These are phyloP conservation scores for Suillus fuscotomentosus DNA, from an alignment of 768 basidiomycete species.

Conservation along the genomic window DNA sequence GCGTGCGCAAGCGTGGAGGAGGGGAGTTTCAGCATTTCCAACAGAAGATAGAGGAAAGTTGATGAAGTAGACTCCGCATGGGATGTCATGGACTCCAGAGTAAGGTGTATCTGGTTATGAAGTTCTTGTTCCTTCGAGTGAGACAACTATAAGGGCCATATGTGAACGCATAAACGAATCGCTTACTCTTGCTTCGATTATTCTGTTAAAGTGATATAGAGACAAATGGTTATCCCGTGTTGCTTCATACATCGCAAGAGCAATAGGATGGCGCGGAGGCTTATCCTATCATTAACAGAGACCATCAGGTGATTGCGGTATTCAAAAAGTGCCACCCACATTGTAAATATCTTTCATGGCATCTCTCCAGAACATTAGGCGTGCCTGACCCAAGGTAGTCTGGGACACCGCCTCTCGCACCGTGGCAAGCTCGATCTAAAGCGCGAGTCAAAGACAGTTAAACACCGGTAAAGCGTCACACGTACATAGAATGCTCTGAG, in stretches of 20 bases:
- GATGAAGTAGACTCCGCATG: slow-evolving; percentile 83
- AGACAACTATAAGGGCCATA: slow-evolving; percentile 20
- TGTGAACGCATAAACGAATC: not conserved
- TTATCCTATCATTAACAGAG: slow-evolving; percentile 47
- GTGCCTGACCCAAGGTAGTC: slow-evolving; percentile 72
- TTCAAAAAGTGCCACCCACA: slow-evolving; percentile 38
- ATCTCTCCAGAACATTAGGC: slow-evolving; percentile 88
- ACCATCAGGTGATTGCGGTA: slow-evolving; percentile 12
- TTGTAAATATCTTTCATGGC: slow-evolving; percentile 65
- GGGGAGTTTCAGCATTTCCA: slow-evolving; percentile 61
- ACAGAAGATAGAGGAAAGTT: slow-evolving; percentile 72
- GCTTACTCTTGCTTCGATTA: slow-evolving; percentile 80
- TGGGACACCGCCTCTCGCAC: slow-evolving; percentile 78
- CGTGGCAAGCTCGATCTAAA: slow-evolving; percentile 75
- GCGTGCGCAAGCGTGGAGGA: slow-evolving; percentile 67
- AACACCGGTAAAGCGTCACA: slow-evolving; percentile 14
- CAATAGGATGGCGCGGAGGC: slow-evolving; percentile 80
- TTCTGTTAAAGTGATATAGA: slow-evolving; percentile 76
- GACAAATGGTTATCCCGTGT: slow-evolving; percentile 51
- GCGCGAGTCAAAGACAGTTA: slow-evolving; percentile 9
- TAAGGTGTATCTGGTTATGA: slow-evolving; percentile 60
- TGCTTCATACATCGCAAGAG: slow-evolving; percentile 64
- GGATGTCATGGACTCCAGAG: slow-evolving; percentile 61
- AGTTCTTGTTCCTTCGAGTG: slow-evolving; percentile 61
- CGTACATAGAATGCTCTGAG: slow-evolving; percentile 83